Conservation (phyloP, 2,329 filamentous ascomycete genomes). For the Fusarium sambucinum region DNA sequence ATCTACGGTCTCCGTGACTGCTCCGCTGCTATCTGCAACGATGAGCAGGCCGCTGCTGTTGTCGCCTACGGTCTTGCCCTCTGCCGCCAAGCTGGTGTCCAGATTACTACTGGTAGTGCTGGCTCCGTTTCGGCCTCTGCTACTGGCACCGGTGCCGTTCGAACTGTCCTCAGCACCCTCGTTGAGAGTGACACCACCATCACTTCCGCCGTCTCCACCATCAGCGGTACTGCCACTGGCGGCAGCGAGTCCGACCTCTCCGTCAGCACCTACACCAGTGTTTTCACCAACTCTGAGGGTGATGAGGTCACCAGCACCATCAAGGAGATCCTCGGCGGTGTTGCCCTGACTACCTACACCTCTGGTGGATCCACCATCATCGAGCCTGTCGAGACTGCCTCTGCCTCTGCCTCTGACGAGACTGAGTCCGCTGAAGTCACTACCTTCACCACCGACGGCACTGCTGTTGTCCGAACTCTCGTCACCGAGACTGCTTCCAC, state of each 20-base stretch:
- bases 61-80: constrained; percentile 56
- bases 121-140: constrained; percentile 41
- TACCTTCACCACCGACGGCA: constrained; percentile 39
- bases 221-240: constrained; percentile 42
- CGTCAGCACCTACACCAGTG: constrained; percentile 48
- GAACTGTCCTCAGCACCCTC: constrained; percentile 55
- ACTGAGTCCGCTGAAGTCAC: constrained; percentile 29
- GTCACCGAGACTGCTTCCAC: constrained; percentile 34
- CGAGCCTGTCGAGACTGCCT: constrained; percentile 33
- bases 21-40: constrained; percentile 58
- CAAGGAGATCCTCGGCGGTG: constrained; percentile 31
- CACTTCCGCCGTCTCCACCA: constrained; percentile 55
- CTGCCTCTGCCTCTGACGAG: constrained; percentile 9
- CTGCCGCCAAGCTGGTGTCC: constrained; percentile 56
- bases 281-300: constrained; percentile 43
- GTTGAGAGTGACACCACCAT: constrained; percentile 52
- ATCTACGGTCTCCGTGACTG: constrained; percentile 65
- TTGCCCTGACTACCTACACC: constrained; percentile 40
- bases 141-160: constrained; percentile 45
- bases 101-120: constrained; percentile 50
- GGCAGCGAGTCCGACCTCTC: constrained; percentile 41
- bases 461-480: constrained; percentile 38
- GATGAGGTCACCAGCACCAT: constrained; percentile 39
- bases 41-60: constrained; percentile 52
- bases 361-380: constrained; percentile 37